These are phyloP conservation scores for Trichoderma arundinaceum DNA, from an alignment of 2,329 filamentous ascomycete species.

Conservation along the genomic window DNA sequence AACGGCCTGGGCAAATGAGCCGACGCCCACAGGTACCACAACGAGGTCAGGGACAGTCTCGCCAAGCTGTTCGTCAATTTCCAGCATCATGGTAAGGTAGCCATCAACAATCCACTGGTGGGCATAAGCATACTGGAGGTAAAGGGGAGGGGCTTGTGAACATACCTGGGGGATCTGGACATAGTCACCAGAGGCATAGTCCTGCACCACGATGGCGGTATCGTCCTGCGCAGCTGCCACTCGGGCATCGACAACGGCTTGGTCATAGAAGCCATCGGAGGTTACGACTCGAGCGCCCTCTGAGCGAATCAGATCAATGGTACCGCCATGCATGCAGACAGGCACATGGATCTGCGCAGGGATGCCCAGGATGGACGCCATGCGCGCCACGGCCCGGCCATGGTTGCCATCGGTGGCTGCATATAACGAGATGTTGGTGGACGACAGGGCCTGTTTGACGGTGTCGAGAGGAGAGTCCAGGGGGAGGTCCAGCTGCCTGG, in stretches of 20 bases:
- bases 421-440: constrained; percentile 52
- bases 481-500: constrained; percentile 50
- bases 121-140: background rate
- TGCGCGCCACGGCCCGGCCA: constrained; percentile 73
- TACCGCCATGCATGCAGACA: constrained; percentile 58
- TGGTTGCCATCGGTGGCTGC: constrained; percentile 79
- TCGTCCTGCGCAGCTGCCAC: constrained; percentile 47
- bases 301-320: constrained; percentile 58
- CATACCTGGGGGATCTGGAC: constrained; percentile 65
- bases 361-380: constrained; percentile 65
- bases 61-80: constrained; percentile 65
- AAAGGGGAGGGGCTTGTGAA: background rate
- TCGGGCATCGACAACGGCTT: constrained; percentile 58
- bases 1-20: constrained; percentile 74
- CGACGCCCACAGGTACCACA: constrained; percentile 73
- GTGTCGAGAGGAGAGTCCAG: constrained; percentile 51
- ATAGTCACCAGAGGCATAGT: constrained; percentile 71
- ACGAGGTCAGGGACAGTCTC: constrained; percentile 51
- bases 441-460: constrained; percentile 45
- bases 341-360: constrained; percentile 68
- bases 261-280: constrained; percentile 67
- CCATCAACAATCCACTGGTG: constrained; percentile 75
- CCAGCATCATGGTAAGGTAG: constrained; percentile 73
- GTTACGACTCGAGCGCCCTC: constrained; percentile 68
- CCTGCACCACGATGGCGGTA: constrained; percentile 65